A percentile compares a stretch with the other conserved stretches of the same genome.
Evolutionary conservation across 208 protist species (phyloP).

Genomic region (Leishmania amazonensis): DNA sequence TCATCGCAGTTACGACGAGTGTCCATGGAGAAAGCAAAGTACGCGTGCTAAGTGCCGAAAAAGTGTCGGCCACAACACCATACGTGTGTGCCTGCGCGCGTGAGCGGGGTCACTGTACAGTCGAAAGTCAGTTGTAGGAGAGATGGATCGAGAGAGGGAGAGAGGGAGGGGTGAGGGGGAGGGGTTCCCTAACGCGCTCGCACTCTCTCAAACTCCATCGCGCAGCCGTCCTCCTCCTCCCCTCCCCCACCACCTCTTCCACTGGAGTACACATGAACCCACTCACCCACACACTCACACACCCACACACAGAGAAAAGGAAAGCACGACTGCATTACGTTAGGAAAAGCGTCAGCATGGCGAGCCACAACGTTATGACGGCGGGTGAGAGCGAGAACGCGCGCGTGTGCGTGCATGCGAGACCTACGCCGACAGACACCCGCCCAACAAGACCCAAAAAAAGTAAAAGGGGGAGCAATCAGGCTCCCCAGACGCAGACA

Average conservation of each 20-base stretch:
- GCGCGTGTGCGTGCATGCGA: no score
- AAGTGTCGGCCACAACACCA: neutral
- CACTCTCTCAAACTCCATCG: no score
- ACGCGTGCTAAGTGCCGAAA: neutral
- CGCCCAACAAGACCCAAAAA: neutral
- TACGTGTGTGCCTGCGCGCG: neutral
- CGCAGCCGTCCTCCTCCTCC: neutral
- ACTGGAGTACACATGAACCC: neutral
- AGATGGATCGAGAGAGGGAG: neutral
- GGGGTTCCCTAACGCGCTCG: neutral
- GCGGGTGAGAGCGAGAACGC: neutral
- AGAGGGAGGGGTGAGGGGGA: neutral
- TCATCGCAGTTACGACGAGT: neutral
- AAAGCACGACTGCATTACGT: neutral
- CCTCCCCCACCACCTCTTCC: neutral
- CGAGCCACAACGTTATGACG: neutral
- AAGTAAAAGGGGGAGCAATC: neutral
- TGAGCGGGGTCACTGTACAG: neutral
- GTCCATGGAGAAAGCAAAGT: neutral
- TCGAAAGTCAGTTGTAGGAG: neutral
- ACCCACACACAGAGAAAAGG: neutral
- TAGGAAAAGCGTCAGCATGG: neutral
- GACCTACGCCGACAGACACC: neutral
- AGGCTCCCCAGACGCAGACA: neutral
- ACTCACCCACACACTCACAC: neutral